These are phyloP conservation scores for Sarocladiaceae sp. DNA, from an alignment of 2,329 filamentous ascomycete genomes.

Conservation along the genomic window DNA sequence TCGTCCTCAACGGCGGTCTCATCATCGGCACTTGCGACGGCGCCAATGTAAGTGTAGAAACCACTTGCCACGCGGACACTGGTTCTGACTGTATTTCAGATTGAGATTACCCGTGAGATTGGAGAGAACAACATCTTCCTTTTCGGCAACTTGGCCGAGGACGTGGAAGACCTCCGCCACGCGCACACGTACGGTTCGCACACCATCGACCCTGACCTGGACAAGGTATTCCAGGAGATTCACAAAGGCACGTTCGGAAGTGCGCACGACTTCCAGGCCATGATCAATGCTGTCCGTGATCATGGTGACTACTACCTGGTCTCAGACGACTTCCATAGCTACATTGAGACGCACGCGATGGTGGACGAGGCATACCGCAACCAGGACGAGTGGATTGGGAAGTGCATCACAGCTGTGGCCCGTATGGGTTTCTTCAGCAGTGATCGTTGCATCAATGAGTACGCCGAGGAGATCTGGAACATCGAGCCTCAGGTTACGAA, in stretches of 20 bases:
- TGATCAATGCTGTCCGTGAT: slow-evolving; percentile 78
- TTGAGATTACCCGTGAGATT: slow-evolving; percentile 96
- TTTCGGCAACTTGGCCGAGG: slow-evolving; percentile 91
- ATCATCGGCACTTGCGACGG: slow-evolving; percentile 98
- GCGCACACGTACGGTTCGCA: slow-evolving; percentile 78
- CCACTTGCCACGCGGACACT: slow-evolving; percentile 5
- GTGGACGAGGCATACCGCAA: slow-evolving; percentile 91
- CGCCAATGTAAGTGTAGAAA: slow-evolving; percentile 67
- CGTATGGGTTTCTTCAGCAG: slow-evolving; percentile 98
- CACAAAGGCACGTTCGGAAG: slow-evolving; percentile 76
- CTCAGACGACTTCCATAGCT: slow-evolving; percentile 94
- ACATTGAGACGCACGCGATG: slow-evolving; percentile 81
- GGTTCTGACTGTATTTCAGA: slow-evolving; percentile 38
- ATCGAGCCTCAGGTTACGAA: slow-evolving; percentile 66
- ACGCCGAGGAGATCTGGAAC: slow-evolving; percentile 97
- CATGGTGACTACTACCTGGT: slow-evolving; percentile 98
- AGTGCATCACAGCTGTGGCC: slow-evolving; percentile 81
- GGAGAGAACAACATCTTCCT: slow-evolving; percentile 98
- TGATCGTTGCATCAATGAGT: slow-evolving; percentile 93
- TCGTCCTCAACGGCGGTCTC: slow-evolving; percentile 91
- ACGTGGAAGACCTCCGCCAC: slow-evolving; percentile 93
- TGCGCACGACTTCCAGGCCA: slow-evolving; percentile 67
- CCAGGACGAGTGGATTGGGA: slow-evolving; percentile 86
- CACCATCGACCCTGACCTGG: slow-evolving; percentile 67
- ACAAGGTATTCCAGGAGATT: slow-evolving; percentile 79